These are phyloP conservation scores for Gnomoniopsis smithogilvyi DNA, from an alignment of 2,329 filamentous ascomycete species.

Conservation along the genomic window DNA sequence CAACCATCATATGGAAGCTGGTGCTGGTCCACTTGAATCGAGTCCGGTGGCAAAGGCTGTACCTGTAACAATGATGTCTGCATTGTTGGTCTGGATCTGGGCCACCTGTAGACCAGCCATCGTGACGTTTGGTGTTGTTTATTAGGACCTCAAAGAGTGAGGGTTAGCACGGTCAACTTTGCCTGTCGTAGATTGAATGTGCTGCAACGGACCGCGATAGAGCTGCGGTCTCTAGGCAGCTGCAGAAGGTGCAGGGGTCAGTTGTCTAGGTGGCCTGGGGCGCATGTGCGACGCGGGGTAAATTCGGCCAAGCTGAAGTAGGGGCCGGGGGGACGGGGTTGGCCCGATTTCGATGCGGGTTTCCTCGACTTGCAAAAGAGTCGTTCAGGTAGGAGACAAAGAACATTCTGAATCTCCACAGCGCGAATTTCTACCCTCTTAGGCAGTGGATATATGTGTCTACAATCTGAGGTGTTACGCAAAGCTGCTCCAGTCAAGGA, in stretches of 20 bases:
- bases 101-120: slow-evolving; percentile 39
- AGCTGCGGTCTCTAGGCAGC: not conserved
- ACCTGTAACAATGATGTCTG: slow-evolving; percentile 48
- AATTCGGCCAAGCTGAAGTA: not conserved
- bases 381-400: too few species aligned
- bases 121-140: slow-evolving; percentile 5
- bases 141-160: not conserved
- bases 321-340: too few species aligned
- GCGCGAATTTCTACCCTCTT: too few species aligned
- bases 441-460: too few species aligned
- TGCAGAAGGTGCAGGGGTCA: not conserved
- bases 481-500: too few species aligned
- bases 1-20: too few species aligned
- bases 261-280: too few species aligned
- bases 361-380: too few species aligned
- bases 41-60: slow-evolving; percentile 4
- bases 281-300: not conserved
- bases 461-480: too few species aligned
- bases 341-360: too few species aligned
- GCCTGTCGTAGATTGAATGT: too few species aligned
- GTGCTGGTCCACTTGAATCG: slow-evolving; percentile 1
- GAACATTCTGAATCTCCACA: too few species aligned
- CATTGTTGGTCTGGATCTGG: slow-evolving; percentile 40
- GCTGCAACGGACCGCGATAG: not conserved
- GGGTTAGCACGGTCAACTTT: not conserved